A percentile compares a stretch with the other conserved stretches of the same genome.
These are phyloP conservation scores for Dipodascus albidus DNA, from an alignment of 805 yeast species.

Conservation along the genomic window DNA sequence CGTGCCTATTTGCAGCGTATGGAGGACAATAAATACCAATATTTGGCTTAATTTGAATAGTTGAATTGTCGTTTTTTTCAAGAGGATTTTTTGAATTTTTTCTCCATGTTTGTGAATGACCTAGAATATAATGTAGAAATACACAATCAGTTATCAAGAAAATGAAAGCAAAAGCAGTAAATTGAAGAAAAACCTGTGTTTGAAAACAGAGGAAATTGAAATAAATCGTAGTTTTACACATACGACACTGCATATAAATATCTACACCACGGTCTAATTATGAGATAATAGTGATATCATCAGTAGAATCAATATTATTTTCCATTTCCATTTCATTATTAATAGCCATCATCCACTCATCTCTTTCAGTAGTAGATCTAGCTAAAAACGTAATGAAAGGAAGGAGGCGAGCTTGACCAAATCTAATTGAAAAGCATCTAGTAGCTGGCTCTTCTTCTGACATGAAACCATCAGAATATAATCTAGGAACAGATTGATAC, in stretches of 20 bases:
- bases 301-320: background rate
- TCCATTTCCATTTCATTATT: slow-evolving; percentile 21
- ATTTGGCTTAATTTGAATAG: slow-evolving; percentile 46
- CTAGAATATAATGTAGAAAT: no score
- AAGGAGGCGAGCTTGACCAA: slow-evolving; percentile 58
- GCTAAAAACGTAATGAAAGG: slow-evolving; percentile 64
- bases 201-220: no score
- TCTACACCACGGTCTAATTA: background rate
- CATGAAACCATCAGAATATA: slow-evolving; percentile 74
- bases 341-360: slow-evolving; percentile 55
- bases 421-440: slow-evolving; percentile 78
- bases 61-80: background rate
- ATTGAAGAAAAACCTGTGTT: no score
- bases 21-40: slow-evolving; percentile 62
- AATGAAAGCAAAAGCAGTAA: no score
- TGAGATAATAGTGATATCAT: background rate
- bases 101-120: no score
- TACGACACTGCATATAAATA: no score
- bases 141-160: no score
- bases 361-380: slow-evolving; percentile 70
- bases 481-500: slow-evolving; percentile 50
- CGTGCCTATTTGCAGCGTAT: slow-evolving; percentile 74
- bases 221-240: no score
- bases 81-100: no score
- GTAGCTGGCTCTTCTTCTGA: slow-evolving; percentile 67